These are phyloP conservation scores for Chytriomyces confervae DNA, from an alignment of 192 early-diverging fungal species.

Conservation along the genomic window DNA sequence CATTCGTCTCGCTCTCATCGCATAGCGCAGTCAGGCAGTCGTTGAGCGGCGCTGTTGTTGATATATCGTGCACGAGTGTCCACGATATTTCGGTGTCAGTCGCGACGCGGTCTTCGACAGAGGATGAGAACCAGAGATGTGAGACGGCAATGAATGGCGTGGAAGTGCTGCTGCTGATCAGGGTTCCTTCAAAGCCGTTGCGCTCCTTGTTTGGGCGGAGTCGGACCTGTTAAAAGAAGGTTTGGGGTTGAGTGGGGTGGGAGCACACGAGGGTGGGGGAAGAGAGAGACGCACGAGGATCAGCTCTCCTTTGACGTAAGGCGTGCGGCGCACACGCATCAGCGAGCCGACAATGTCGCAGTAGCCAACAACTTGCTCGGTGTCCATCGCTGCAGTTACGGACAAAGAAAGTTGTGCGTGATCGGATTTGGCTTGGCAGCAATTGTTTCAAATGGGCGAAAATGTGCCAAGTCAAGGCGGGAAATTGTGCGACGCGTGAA, in stretches of 20 bases:
- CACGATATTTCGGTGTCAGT: neutral
- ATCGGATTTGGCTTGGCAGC: neutral
- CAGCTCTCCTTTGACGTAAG: neutral
- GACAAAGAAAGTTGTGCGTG: neutral
- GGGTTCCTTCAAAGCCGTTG: neutral
- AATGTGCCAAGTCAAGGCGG: no score
- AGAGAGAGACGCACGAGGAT: neutral
- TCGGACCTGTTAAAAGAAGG: no score
- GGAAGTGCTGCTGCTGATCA: neutral
- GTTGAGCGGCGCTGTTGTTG: conserved; percentile 3
- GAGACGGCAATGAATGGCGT: neutral
- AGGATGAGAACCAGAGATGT: conserved; percentile 4
- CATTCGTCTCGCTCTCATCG: neutral
- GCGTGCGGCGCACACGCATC: neutral
- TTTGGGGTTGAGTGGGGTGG: no score
- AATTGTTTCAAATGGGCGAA: no score
- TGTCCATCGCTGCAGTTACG: neutral
- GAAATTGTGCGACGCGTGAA: no score
- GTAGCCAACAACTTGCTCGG: neutral
- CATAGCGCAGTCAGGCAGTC: neutral
- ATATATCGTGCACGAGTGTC: neutral
- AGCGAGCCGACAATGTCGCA: neutral
- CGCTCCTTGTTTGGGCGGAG: neutral
- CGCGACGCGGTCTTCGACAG: neutral
- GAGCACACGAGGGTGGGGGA: neutral